Evolutionary conservation across 768 basidiomycete species (phyloP), one percentile per base, ranked within the genome.

Genomic region (Fomitopsis pulvina): DNA sequence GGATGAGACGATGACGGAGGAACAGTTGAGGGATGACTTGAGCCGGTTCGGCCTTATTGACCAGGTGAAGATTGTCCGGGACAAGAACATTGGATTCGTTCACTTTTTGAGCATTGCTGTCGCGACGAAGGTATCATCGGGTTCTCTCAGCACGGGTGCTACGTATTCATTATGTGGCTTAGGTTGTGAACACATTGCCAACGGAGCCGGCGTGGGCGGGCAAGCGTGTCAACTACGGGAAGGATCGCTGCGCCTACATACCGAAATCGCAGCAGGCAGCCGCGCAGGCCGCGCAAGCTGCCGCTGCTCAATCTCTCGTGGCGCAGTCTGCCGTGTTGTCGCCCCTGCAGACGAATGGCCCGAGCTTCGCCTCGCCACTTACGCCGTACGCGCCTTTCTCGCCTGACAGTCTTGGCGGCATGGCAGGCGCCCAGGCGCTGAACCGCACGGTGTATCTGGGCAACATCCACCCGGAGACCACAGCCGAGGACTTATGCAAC

Each of bases 51-150:
- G 96, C 20, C 74, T 95, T 25, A 97, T 99, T 60, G 96, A 99
- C 69, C 95, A 98, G 66, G 94, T 99, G 65, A 99, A 99, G 79
- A 97, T 99, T 63, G 96, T 98, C 45, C 73, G 95, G 53, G 96
- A 99, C 73, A 97, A 97, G 78, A 96, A 96, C 62, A 98, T 98
- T 51, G 96, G 94, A 2, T 99, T 99, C 65, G 93, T 99, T 18
- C 96, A 99, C 69, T 98, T 98, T 74, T 73, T 99, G 62, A 92
- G 88, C 66, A 96, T 99, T 65, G 79, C 87, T 20, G 81, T 90
- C 37, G 96, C 96, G 14, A 94, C 88, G 57, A 97, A 98, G 87
- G 92, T 92, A 47, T 68, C 28, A 14, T n/a, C 26, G 30, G 41
- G 22, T 30, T 47, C 47, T 14, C 4, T 30, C 22, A 8, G 12